Evolutionary conservation across 2,329 filamentous ascomycete species (phyloP), one percentile per base, ranked within the genome.

Genomic region (Penicillium concentricum): DNA sequence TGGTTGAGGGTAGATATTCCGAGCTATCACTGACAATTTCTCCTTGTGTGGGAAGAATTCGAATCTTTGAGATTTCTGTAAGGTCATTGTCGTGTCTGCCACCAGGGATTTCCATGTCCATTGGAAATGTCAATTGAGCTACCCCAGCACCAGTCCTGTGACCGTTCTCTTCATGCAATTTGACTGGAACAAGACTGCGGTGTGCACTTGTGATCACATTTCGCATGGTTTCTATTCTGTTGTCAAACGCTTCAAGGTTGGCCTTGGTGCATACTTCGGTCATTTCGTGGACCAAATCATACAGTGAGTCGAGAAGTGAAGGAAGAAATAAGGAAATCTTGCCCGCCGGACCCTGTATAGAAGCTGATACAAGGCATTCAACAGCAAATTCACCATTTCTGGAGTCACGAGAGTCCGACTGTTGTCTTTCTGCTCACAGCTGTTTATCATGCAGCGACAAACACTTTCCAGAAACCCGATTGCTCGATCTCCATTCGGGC

Each of bases 11-110:
- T 46, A 60, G 38, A 52, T 60, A 60, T 50, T 58, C 58, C 12
- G 48, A n/a, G 32, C 47, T 26, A 10, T 0, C 8, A 35, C 22
- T 60, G 7, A 56, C 34, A 44, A 60, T 55, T 16, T 60, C 58
- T 18, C 38, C 34, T 30, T 43, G 28, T 4, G 55, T 60, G 4
- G 58, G 58, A 49, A 60, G 37, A 9, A 60, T 55, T 3, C 6
- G 24, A 38, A 60, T 15, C 24, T 42, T 3, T 1, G 55, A 55
- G 9, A 60, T 60, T 4, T 58, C 55, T 32, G 43, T 44, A 3
- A 58, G 48, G 47, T 60, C 58, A 13, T 58, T 60, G 51, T 60
- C 55, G 44, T 60, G 51, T 43, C 58, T 58, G 0, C 55, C 51
- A 1, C 58, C 48, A 35, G 58, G 58, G 16, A 16, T 54, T 48